phyloP scores from a whole-genome alignment of 1,139 yeast genomes.

The Hanseniaspora uvarum region DNA sequence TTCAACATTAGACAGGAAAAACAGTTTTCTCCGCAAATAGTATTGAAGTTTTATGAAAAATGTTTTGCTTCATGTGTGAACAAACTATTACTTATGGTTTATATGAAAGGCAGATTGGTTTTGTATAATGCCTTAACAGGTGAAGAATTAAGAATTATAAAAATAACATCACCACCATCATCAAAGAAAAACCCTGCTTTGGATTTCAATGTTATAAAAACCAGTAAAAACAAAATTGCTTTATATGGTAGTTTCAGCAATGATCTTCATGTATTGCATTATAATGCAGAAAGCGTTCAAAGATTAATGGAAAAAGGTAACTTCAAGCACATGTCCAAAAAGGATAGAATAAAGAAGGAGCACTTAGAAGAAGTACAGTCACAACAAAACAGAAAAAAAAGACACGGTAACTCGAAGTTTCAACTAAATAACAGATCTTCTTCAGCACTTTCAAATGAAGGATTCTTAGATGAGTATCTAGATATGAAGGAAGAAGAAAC shows the following conservation, averaged over 20 bases:
- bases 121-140: conserved; percentile 48
- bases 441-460: not conserved
- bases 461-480: conserved; percentile 14
- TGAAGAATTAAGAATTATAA: conserved; percentile 27
- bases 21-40: conserved; percentile 21
- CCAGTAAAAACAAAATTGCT: conserved; percentile 8
- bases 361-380: conserved; percentile 9
- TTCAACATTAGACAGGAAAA: conserved; percentile 36
- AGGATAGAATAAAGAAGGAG: conserved; percentile 8
- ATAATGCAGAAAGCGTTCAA: conserved; percentile 12
- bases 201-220: conserved; percentile 14
- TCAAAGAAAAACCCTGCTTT: conserved; percentile 21
- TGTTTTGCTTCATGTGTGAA: conserved; percentile 29
- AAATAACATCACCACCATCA: conserved; percentile 22
- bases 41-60: conserved; percentile 26
- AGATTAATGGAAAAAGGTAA: conserved; percentile 9
- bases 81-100: conserved; percentile 47
- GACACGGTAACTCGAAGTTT: not conserved
- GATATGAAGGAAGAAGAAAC: conserved; percentile 23
- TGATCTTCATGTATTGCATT: conserved; percentile 13
- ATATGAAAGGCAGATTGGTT: conserved; percentile 49
- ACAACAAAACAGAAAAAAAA: not conserved
- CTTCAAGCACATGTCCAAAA: conserved; percentile 6
- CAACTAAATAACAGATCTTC: not conserved
- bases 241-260: conserved; percentile 15